phyloP scores from a whole-genome alignment of 2,329 filamentous ascomycete genomes.

The Fusarium compactum region DNA sequence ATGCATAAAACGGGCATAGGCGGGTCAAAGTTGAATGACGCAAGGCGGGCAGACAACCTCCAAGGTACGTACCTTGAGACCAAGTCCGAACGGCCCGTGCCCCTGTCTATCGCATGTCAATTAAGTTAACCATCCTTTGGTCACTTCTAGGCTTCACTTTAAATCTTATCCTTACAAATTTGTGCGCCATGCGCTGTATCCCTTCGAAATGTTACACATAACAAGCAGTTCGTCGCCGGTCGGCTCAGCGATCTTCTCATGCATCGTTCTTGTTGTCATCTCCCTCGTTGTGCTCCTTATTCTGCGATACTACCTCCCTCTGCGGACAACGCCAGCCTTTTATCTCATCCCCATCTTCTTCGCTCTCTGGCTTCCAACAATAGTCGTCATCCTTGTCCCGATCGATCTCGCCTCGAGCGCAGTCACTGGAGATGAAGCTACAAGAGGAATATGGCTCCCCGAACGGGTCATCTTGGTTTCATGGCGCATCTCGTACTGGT shows the following conservation, averaged over 20 bases:
- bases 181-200: conserved; percentile 47
- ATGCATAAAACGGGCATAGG: background rate
- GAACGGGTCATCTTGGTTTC: conserved; percentile 82
- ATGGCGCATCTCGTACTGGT: conserved; percentile 97
- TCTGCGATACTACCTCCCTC: conserved; percentile 87
- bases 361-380: conserved; percentile 91
- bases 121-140: conserved; percentile 19
- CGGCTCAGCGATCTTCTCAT: conserved; percentile 83
- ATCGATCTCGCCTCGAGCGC: conserved; percentile 94
- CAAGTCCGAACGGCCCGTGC: conserved; percentile 41
- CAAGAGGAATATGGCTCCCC: conserved; percentile 88
- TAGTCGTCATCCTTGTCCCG: conserved; percentile 90
- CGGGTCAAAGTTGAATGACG: conserved; percentile 37
- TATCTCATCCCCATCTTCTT: conserved; percentile 94
- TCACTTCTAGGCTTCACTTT: conserved; percentile 32
- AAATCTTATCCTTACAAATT: conserved; percentile 37
- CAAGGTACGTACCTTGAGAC: conserved; percentile 22
- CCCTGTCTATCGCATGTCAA: conserved; percentile 40
- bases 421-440: conserved; percentile 75
- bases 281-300: conserved; percentile 84
- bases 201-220: conserved; percentile 63
- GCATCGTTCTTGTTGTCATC: conserved; percentile 78
- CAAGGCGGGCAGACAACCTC: conserved; percentile 18
- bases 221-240: conserved; percentile 71
- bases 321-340: conserved; percentile 91